Percentiles rank a stretch among this genome's conserved stretches.
Evolutionary conservation across 2,329 filamentous ascomycete genomes (phyloP).

Genomic region (Curvularia hawaiiensis): DNA sequence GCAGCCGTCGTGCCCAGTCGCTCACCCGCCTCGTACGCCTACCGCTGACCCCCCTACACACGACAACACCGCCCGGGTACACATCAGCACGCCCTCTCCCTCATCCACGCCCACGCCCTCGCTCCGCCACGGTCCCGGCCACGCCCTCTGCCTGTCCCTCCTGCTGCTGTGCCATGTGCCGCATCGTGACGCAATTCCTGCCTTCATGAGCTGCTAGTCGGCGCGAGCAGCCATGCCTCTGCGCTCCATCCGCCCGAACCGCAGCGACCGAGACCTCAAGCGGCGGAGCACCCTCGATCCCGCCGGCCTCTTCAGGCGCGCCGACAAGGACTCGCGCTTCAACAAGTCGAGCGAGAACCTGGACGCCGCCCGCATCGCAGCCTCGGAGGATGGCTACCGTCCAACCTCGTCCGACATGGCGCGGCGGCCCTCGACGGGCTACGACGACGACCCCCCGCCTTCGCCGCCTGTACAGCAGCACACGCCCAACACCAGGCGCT

Average conservation of each 20-base stretch:
- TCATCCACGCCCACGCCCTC: not conserved
- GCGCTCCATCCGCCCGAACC: conserved; percentile 45
- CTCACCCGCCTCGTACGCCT: not conserved
- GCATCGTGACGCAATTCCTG: conserved; percentile 32
- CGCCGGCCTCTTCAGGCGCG: conserved; percentile 43
- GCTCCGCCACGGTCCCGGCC: not conserved
- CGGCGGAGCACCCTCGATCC: conserved; percentile 53
- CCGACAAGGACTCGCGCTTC: conserved; percentile 33
- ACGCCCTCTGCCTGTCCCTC: conserved; percentile 9
- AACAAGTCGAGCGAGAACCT: conserved; percentile 36
- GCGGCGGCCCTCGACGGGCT: conserved; percentile 24
- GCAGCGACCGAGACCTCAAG: conserved; percentile 50
- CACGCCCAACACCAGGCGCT: conserved; percentile 55
- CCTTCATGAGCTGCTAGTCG: conserved; percentile 44
- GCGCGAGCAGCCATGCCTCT: conserved; percentile 48
- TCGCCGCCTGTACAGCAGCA: conserved; percentile 43
- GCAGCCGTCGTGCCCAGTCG: conserved; percentile 2
- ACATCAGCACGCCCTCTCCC: not conserved
- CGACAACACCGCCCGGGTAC: not conserved
- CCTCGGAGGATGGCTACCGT: conserved; percentile 44
- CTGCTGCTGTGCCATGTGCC: conserved; percentile 42
- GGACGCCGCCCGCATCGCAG: conserved; percentile 32
- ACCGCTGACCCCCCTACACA: conserved; percentile 1
- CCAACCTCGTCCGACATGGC: conserved; percentile 33
- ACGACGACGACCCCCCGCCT: conserved; percentile 26